These are phyloP conservation scores for Paralagenidium karlingii DNA, from an alignment of 352 stramenopile species.

Conservation along the genomic window DNA sequence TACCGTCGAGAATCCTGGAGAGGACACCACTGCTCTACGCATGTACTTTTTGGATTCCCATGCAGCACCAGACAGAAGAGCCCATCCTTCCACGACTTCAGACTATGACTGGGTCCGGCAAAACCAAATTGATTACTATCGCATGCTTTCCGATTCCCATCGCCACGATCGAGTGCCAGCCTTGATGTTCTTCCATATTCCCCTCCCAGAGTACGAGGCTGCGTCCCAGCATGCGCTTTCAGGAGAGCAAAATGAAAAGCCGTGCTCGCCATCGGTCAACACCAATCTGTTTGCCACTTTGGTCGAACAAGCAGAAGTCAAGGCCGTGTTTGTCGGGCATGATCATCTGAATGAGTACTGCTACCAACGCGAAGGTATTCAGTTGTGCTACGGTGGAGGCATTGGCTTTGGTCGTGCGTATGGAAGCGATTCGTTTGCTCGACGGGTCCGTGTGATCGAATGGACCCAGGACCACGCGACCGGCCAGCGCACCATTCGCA, in stretches of 20 bases:
- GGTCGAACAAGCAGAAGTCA: conserved; percentile 11
- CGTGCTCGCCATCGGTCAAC: conserved; percentile 4
- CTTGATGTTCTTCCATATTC: conserved; percentile 59
- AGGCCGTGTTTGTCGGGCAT: conserved; percentile 28
- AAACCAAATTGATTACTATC: conserved; percentile 27
- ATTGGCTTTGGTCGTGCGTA: conserved; percentile 10
- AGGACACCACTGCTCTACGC: conserved; percentile 28
- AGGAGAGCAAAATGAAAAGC: conserved; percentile 6
- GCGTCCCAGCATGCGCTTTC: no score
- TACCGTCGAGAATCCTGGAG: conserved; percentile 13
- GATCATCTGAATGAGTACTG: conserved; percentile 32
- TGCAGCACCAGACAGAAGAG: conserved; percentile 12
- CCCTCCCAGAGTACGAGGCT: conserved; percentile 30
- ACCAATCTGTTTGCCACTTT: conserved; percentile 9
- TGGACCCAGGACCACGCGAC: conserved; percentile 10
- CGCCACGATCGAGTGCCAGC: conserved; percentile 12
- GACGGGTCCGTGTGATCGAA: conserved; percentile 10
- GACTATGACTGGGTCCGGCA: conserved; percentile 36
- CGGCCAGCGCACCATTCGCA: conserved; percentile 7
- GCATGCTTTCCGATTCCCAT: conserved; percentile 14
- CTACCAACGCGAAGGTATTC: conserved; percentile 8
- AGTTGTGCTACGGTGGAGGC: conserved; percentile 19
- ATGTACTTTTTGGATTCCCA: conserved; percentile 68
- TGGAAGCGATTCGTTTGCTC: not conserved
- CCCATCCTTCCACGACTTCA: conserved; percentile 11